These are phyloP conservation scores for Pythium dissotocum DNA, from an alignment of 352 stramenopile genomes.

Conservation along the genomic window DNA sequence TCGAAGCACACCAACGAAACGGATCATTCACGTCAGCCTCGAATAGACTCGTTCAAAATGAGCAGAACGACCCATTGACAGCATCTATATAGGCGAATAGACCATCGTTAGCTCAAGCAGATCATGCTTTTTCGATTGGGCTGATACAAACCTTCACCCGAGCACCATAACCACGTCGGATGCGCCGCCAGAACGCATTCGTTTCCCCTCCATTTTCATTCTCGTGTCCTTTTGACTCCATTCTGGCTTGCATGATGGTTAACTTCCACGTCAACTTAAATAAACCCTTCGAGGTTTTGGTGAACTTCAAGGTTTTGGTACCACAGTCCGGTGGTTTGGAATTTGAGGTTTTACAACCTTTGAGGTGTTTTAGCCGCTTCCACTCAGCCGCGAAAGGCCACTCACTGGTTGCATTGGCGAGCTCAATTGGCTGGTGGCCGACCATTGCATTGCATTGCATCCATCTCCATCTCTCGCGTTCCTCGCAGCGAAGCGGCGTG, in stretches of 20 bases:
- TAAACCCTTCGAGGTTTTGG: background rate
- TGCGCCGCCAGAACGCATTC: background rate
- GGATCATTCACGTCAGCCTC: background rate
- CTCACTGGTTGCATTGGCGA: constrained; percentile 1
- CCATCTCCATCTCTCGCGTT: constrained; percentile 4
- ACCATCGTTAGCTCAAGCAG: background rate
- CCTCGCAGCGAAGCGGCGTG: background rate
- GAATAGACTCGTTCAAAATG: background rate
- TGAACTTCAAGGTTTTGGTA: constrained; percentile 5
- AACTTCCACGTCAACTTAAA: background rate
- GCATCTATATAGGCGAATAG: background rate
- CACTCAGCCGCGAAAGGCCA: constrained; percentile 29
- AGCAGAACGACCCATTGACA: background rate
- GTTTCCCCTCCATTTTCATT: constrained; percentile 1
- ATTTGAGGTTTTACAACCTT: background rate
- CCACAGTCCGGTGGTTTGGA: background rate
- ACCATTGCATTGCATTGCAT: constrained; percentile 11
- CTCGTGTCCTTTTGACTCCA: background rate
- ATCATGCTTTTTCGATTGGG: background rate
- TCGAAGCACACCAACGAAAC: constrained; percentile 1
- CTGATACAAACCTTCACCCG: background rate
- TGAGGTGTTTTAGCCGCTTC: constrained; percentile 30
- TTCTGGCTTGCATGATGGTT: background rate
- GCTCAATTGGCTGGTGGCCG: constrained; percentile 19
- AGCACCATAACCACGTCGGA: background rate